Conservation (phyloP, 768 basidiomycete genomes). For the Roridomyces roridus region DNA sequence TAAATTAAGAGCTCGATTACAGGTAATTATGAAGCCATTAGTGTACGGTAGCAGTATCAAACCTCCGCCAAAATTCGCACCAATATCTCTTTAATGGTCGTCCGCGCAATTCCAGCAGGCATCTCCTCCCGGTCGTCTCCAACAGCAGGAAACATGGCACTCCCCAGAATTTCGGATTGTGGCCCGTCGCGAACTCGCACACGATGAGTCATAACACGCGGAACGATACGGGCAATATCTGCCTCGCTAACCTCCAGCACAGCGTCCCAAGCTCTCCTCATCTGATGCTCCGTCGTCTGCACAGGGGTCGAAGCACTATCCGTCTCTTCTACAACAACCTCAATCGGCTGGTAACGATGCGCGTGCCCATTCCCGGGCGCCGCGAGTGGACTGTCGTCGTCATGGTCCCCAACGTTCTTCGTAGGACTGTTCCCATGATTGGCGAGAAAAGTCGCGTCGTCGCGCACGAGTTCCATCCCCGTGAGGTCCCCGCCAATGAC, state of each 20-base stretch:
- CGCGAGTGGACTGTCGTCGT: constrained; percentile 7
- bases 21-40: not conserved
- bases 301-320: constrained; percentile 14
- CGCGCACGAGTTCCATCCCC: constrained; percentile 60
- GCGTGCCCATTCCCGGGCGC: constrained; percentile 7
- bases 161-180: constrained; percentile 71
- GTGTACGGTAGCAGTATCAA: constrained; percentile 23
- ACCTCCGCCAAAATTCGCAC: constrained; percentile 63
- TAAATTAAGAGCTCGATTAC: not conserved
- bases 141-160: constrained; percentile 62
- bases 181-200: constrained; percentile 73
- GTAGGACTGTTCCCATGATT: constrained; percentile 18
- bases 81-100: constrained; percentile 70
- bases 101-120: constrained; percentile 41
- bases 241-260: constrained; percentile 72
- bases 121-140: constrained; percentile 23
- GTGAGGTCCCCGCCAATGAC: constrained; percentile 67
- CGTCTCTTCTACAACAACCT: constrained; percentile 22
- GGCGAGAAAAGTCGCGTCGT: constrained; percentile 17
- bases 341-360: constrained; percentile 25
- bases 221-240: constrained; percentile 76
- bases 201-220: constrained; percentile 77
- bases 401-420: constrained; percentile 20
- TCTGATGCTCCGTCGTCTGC: constrained; percentile 2
- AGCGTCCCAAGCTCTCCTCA: constrained; percentile 29